Base-by-base conservation (phyloP, 1,139 yeast genomes). In the Williopsis jadinii region DNA sequence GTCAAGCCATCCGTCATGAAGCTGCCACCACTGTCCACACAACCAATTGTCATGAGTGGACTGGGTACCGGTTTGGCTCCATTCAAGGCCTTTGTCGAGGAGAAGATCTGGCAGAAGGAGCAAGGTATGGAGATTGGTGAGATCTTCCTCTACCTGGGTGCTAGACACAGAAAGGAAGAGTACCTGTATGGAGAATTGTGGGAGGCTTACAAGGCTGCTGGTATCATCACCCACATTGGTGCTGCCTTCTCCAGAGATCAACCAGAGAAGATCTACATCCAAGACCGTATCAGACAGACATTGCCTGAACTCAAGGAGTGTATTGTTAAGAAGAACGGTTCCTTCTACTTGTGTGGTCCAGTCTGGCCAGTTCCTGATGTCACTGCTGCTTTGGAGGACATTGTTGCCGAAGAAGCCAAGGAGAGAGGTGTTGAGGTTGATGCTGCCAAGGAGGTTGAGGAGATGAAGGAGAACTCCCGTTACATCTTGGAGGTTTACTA, bases 321-420 rank as follows among this genome's bases (percentile, higher is more conserved):
- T 30, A 77, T 90, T 62, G 83, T 83, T 37, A 67, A 69, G 46
- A 75, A 88, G 66, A 70, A 82, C 42, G 98, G 97, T 44, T 81
- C 88, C 24, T 90, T 92, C 76, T 92, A 92, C 68, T 74, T 92
- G 60, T 92, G 98, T 79, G 98, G 98, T 50, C 97, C 97, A 36
- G 92, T 97, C 2, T 92, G 98, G 98, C 98, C 98, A 28, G 97
- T 92, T 55, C 97, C 97, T 13, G 97, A 90, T 63, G 85, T 92
- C 55, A 86, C 96, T 45, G 86, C 84, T 38, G 95, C 95, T 54
- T 71, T 92, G 53, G 85, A 84, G 58, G 95, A 86, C 53, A 84
- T 92, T 55, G 73, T 88, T 40, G 62, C 63, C 15, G 75, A 77
- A 41, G 95, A 86, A 49, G 95, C 95, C 31, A 69, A 68, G 41